Base-by-base conservation (phyloP, 257 asterid genomes). In the Osmanthus fragrans region DNA sequence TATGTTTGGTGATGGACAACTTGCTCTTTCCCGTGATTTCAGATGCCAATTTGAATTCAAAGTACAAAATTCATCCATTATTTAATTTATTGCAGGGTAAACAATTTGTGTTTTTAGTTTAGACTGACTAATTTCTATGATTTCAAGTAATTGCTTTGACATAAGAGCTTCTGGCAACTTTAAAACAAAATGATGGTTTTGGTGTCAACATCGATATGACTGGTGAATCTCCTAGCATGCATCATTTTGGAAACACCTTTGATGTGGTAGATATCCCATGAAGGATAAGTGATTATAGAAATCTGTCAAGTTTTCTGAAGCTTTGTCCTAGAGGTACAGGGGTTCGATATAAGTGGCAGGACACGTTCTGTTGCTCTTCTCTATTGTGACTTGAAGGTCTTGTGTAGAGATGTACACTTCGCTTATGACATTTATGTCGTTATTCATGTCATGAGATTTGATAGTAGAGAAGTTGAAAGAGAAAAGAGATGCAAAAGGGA, bases 151-250 rank as follows among this genome's bases (percentile, higher is more conserved):
- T 96, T 84, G 90, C 85, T 63, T 85, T 96, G 83, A 93, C 97
- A 29, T 96, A 96, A 84, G 98, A 96, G 91, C 97, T 96, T 83
- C 88, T 96, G 80, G 89, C 70, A 75, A 88, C 99, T 73, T 92
- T 97, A 72, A 92, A 84, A 84, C 93, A 84, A 82, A 90, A 80
- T 84, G 96, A 91, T 39, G 79, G 85, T 76, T 75, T 90, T 76
- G 95, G 84, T 66, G 72, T 78, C 78, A 85, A 81, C 67, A 51
- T 74, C n/a, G 91, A 90, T 80, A 67, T 86, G 56, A 82, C 32
- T 68, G 84, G 75, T 66, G 92, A 82, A 83, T 82, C 95, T 65
- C 88, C 85, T 66, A 82, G 83, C 77, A 84, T 79, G 7, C 88
- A 70, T 77, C 78, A 70, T 72, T 76, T 86, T 74, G 93, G 84